phyloP scores from a whole-genome alignment of 73 alveolate species.

The Blepharisma stoltei region DNA sequence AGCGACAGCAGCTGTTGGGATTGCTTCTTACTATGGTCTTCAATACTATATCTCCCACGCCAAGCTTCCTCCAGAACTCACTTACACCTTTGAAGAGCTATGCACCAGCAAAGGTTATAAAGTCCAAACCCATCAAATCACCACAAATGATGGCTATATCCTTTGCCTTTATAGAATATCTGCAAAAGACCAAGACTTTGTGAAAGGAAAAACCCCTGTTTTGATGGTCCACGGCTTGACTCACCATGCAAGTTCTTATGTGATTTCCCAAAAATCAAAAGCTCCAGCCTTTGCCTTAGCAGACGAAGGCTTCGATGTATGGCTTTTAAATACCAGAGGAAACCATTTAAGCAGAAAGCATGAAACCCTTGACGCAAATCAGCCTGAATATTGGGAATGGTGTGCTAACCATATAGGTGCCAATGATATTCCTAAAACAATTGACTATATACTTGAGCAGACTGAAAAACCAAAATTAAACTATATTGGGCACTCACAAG shows the following conservation, averaged over 20 bases:
- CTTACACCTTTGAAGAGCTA: neutral
- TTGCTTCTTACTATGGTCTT: no score
- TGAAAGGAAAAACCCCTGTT: slow-evolving; percentile 27
- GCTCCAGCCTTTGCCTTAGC: slow-evolving; percentile 34
- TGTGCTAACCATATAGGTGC: slow-evolving; percentile 73
- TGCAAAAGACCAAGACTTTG: slow-evolving; percentile 1
- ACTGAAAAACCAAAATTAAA: slow-evolving; percentile 56
- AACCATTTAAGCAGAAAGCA: slow-evolving; percentile 37
- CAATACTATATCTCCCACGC: no score
- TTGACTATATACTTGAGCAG: slow-evolving; percentile 50
- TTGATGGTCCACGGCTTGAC: slow-evolving; percentile 28
- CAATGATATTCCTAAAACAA: slow-evolving; percentile 70
- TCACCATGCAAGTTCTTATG: neutral
- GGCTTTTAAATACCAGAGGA: slow-evolving; percentile 38
- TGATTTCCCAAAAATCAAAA: neutral
- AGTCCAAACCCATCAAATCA: neutral
- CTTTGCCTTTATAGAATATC: slow-evolving; percentile 6
- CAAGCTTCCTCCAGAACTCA: slow-evolving; percentile 2
- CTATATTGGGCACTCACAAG: slow-evolving; percentile 85
- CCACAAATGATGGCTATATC: slow-evolving; percentile 21
- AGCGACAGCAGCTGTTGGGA: no score
- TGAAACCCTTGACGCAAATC: slow-evolving; percentile 27
- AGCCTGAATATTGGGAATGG: slow-evolving; percentile 69
- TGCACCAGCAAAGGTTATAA: neutral
- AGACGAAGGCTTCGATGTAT: slow-evolving; percentile 38